phyloP scores from a whole-genome alignment of 176 grass and related monocot genomes.

The Thinopyrum elongatum region DNA sequence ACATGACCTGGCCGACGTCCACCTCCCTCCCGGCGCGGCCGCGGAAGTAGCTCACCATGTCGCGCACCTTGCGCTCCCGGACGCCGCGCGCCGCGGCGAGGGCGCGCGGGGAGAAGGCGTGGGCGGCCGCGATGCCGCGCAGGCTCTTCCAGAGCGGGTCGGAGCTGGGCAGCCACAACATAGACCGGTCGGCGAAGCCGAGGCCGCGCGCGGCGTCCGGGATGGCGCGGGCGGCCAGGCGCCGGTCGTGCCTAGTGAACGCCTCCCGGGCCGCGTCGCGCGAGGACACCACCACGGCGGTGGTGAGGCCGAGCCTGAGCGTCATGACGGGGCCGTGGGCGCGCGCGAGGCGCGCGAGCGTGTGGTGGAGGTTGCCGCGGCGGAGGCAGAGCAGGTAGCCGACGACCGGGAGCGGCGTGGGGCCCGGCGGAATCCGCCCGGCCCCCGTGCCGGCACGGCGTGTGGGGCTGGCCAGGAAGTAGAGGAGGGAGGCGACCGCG shows the following conservation, averaged over 20 bases:
- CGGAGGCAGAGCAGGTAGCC: background rate
- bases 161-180: constrained; percentile 17
- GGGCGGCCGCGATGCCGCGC: constrained; percentile 13
- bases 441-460: too few relatives aligned
- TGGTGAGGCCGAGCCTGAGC: background rate
- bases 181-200: background rate
- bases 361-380: background rate
- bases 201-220: background rate
- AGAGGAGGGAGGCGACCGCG: too few relatives aligned
- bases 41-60: background rate
- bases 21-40: background rate
- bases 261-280: background rate
- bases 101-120: constrained; percentile 20
- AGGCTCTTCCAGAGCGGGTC: constrained; percentile 22
- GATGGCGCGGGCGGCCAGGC: constrained; percentile 16
- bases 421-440: background rate
- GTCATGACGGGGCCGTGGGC: background rate
- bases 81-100: background rate
- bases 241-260: background rate
- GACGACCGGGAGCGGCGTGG: background rate
- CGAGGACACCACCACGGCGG: background rate
- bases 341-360: background rate
- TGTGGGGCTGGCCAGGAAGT: too few relatives aligned
- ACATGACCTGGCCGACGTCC: background rate
- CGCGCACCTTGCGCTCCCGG: constrained; percentile 9